Evolutionary conservation across 208 protist species (phyloP).

Genomic region (Crithidia acanthocephali): DNA sequence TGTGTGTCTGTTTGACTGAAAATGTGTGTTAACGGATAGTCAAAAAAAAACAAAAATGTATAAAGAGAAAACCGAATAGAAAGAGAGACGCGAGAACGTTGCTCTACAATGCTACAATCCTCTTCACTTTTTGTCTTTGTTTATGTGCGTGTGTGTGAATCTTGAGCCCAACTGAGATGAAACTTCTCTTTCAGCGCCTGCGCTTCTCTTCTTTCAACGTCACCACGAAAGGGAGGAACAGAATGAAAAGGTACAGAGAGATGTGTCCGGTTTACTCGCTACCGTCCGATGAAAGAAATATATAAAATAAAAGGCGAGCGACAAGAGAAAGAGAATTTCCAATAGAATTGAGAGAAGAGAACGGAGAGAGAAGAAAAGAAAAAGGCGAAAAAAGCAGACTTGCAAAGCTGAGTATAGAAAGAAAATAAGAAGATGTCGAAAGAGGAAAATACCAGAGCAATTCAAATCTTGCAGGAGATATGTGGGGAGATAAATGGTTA

Average conservation of each 20-base stretch:
- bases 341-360: constrained; percentile 14
- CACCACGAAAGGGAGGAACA: not conserved
- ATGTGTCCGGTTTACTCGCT: not conserved
- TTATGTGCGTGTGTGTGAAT: not conserved
- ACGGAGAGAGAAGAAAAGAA: not conserved
- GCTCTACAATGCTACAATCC: not conserved
- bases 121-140: not conserved
- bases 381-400: constrained; percentile 9
- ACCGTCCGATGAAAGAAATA: not conserved
- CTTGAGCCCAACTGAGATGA: not conserved
- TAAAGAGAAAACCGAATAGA: constrained; percentile 1
- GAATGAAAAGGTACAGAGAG: not conserved
- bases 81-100: constrained; percentile 2
- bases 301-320: not conserved
- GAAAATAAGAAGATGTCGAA: constrained; percentile 3
- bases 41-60: not conserved
- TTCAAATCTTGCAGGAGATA: not conserved
- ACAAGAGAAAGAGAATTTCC: constrained; percentile 8
- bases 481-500: too few species aligned
- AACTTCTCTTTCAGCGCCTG: not conserved
- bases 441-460: not conserved
- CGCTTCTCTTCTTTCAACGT: not conserved
- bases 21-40: constrained; percentile 4
- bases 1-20: not conserved
- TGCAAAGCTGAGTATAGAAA: constrained; percentile 3